Conservation (phyloP, 495 filamentous ascomycete species). For the Astrothelium subdiscretum region DNA sequence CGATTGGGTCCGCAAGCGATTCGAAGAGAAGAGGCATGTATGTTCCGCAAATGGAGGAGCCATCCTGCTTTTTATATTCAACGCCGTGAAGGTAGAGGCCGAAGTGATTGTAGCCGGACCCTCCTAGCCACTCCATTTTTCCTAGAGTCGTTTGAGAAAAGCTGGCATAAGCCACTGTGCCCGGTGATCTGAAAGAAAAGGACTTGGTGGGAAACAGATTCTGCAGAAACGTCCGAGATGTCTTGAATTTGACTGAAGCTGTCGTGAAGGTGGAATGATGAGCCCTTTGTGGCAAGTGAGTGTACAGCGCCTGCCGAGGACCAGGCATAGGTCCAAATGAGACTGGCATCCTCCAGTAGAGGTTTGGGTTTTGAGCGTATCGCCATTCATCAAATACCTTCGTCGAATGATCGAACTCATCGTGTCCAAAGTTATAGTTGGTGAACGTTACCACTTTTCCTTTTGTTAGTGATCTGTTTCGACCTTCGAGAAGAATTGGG, state of each 20-base stretch:
- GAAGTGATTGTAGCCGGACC: slow-evolving; percentile 42
- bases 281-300: not conserved
- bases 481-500: not conserved
- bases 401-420: slow-evolving; percentile 44
- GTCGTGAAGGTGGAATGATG: slow-evolving; percentile 34
- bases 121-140: slow-evolving; percentile 45
- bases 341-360: slow-evolving; percentile 42
- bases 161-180: slow-evolving; percentile 39
- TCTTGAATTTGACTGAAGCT: slow-evolving; percentile 44
- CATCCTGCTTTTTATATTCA: slow-evolving; percentile 40
- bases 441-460: slow-evolving; percentile 37
- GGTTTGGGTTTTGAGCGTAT: slow-evolving; percentile 30
- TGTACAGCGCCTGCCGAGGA: slow-evolving; percentile 30
- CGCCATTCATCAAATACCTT: slow-evolving; percentile 38
- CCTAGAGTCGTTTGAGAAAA: slow-evolving; percentile 38
- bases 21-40: slow-evolving; percentile 47
- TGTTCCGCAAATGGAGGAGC: slow-evolving; percentile 34
- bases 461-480: not conserved
- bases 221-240: slow-evolving; percentile 45
- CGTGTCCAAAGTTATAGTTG: slow-evolving; percentile 48
- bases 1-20: slow-evolving; percentile 39
- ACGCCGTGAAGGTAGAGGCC: slow-evolving; percentile 49
- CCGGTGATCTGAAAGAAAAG: slow-evolving; percentile 35
- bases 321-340: slow-evolving; percentile 47
- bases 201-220: slow-evolving; percentile 37